phyloP scores from a whole-genome alignment of 148 eudicot genomes.

The Tetragonia tetragonoides region DNA sequence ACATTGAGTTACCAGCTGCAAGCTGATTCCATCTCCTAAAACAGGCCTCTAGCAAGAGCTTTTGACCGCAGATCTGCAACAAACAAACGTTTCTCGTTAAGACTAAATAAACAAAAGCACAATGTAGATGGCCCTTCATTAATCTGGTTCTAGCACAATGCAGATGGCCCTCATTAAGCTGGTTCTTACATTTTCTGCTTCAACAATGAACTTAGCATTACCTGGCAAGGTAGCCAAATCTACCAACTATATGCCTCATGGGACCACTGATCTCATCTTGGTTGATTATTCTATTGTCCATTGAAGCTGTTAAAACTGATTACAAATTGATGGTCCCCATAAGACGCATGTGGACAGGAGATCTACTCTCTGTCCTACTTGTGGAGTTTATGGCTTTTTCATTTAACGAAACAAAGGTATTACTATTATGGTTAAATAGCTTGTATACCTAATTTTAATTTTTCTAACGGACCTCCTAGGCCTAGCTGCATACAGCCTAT shows the following conservation, averaged over 20 bases:
- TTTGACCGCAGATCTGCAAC: neutral
- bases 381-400: conserved; percentile 12
- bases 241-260: conserved; percentile 39
- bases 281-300: conserved; percentile 35
- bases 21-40: conserved; percentile 1
- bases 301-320: conserved; percentile 30
- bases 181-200: conserved; percentile 14
- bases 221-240: conserved; percentile 35
- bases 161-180: conserved; percentile 6
- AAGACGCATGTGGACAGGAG: conserved; percentile 37
- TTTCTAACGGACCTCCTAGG: conserved; percentile 26
- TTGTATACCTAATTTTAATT: conserved; percentile 24
- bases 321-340: conserved; percentile 38
- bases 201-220: conserved; percentile 27
- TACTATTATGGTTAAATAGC: conserved; percentile 22
- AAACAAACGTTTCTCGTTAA: conserved; percentile 15
- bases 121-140: conserved; percentile 11
- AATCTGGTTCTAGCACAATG: conserved; percentile 5
- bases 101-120: conserved; percentile 14
- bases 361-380: conserved; percentile 36
- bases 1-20: conserved; percentile 14
- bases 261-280: conserved; percentile 26
- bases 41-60: neutral
- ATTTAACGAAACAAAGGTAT: conserved; percentile 1
- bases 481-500: conserved; percentile 31